Evolutionary conservation across 75 land plant genomes (phyloP), one percentile per base, ranked within the genome.

Genomic region (Adiantum capillusveneris): DNA sequence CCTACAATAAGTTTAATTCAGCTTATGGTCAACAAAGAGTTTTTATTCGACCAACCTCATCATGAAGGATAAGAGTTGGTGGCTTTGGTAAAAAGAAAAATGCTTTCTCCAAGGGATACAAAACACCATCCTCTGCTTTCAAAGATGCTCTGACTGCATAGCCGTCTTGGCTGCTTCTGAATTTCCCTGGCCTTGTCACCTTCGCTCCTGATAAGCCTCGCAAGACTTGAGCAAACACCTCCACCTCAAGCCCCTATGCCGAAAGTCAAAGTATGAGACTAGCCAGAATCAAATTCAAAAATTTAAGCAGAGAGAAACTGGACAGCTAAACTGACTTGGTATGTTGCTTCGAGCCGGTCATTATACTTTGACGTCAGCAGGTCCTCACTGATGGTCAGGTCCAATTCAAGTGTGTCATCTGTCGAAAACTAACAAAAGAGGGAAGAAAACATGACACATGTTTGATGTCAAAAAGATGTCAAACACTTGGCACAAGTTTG

Each of bases 61-160:
- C 95, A 59, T 89, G 84, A 44, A 89, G 79, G 42, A 89, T 86
- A 66, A 89, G 87, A 6, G 95, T 89, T 0, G 95, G 91, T 19
- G 90, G 95, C 57, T 86, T 89, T 1, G 95, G 95, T 17, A 86
- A 58, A 61, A 89, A 89, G 76, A 89, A 89, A 74, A 89, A 89
- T 42, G 91, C 65, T 64, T 89, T 89, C 58, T 89, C 95, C 56
- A 89, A 78, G 19, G 95, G 91, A 79, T 89, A 89, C 24, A 89
- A 46, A 48, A 83, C 64, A 7, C 95, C 95, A 74, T 89, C 90
- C 81, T 89, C 95, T 60, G 95, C 95, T 65, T 89, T 89, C 58
- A 89, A 59, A 12, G 95, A 86, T 42, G 95, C 79, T 56, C 88
- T 82, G 25, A 89, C 95, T n/a, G 91, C 91, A 74, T 83, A 89